These are phyloP conservation scores for Kluyveromyces nonfermentans DNA, from an alignment of 805 yeast genomes.

Conservation along the genomic window DNA sequence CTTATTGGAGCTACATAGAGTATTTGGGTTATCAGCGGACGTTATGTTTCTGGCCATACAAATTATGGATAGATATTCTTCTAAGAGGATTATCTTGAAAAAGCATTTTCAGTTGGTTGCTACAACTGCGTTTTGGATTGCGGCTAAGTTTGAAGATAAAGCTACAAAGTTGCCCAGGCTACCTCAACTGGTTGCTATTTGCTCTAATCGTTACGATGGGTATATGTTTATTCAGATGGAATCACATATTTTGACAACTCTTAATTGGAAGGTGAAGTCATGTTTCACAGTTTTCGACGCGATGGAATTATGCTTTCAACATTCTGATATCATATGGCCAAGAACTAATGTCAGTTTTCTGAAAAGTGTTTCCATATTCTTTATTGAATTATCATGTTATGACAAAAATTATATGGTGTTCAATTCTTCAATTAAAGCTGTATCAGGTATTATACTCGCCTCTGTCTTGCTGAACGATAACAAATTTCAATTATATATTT, in stretches of 20 bases:
- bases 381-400: conserved; percentile 46
- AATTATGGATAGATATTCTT: conserved; percentile 76
- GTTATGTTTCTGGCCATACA: conserved; percentile 59
- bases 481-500: neutral
- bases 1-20: conserved; percentile 55
- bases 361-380: conserved; percentile 27
- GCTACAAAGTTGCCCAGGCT: conserved; percentile 58
- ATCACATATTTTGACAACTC: conserved; percentile 57
- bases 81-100: conserved; percentile 66
- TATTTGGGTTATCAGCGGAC: conserved; percentile 50
- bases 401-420: conserved; percentile 39
- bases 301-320: conserved; percentile 8
- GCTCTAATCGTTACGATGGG: conserved; percentile 55
- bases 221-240: conserved; percentile 73
- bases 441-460: conserved; percentile 43
- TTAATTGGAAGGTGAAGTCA: conserved; percentile 49
- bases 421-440: conserved; percentile 38
- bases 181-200: conserved; percentile 52
- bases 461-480: conserved; percentile 35
- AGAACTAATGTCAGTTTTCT: neutral
- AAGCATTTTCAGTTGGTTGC: conserved; percentile 81
- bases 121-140: conserved; percentile 81
- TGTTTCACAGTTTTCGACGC: conserved; percentile 13
- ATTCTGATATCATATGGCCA: conserved; percentile 1
- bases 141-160: conserved; percentile 66